These are phyloP conservation scores for Fusarium zealandicum DNA, from an alignment of 2,329 filamentous ascomycete genomes.

Conservation along the genomic window DNA sequence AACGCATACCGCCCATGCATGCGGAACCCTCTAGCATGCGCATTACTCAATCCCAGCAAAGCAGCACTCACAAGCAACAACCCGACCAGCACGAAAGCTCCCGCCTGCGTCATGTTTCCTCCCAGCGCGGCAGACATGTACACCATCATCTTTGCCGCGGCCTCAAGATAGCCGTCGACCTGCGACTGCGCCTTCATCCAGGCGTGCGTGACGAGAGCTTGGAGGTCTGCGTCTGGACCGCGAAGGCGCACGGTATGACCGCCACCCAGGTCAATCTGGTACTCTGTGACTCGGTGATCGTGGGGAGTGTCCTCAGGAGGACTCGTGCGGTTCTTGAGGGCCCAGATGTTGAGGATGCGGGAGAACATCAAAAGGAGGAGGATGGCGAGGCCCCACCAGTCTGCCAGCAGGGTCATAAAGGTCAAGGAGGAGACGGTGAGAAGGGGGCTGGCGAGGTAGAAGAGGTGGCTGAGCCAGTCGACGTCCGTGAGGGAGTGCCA, in stretches of 20 bases:
- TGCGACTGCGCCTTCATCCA: slow-evolving; percentile 63
- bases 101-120: slow-evolving; percentile 61
- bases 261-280: slow-evolving; percentile 60
- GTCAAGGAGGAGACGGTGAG: slow-evolving; percentile 54
- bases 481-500: slow-evolving; percentile 42
- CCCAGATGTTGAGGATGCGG: slow-evolving; percentile 62
- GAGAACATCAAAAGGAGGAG: slow-evolving; percentile 59
- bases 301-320: slow-evolving; percentile 3
- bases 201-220: slow-evolving; percentile 63
- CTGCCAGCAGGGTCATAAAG: slow-evolving; percentile 55
- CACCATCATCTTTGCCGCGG: slow-evolving; percentile 62
- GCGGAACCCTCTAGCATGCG: slow-evolving; percentile 53
- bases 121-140: slow-evolving; percentile 64
- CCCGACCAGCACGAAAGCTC: slow-evolving; percentile 58
- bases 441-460: slow-evolving; percentile 57
- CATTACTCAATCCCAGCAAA: slow-evolving; percentile 62
- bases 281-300: slow-evolving; percentile 47
- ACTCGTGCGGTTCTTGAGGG: slow-evolving; percentile 60
- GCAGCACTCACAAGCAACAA: slow-evolving; percentile 61
- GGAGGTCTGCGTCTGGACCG: slow-evolving; percentile 63
- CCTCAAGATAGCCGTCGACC: slow-evolving; percentile 60
- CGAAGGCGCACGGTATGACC: slow-evolving; percentile 60
- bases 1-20: slow-evolving; percentile 60
- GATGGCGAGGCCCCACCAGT: slow-evolving; percentile 60
- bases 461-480: slow-evolving; percentile 56